phyloP scores from a whole-genome alignment of 768 basidiomycete species.

The Tephrocybe sp. region DNA sequence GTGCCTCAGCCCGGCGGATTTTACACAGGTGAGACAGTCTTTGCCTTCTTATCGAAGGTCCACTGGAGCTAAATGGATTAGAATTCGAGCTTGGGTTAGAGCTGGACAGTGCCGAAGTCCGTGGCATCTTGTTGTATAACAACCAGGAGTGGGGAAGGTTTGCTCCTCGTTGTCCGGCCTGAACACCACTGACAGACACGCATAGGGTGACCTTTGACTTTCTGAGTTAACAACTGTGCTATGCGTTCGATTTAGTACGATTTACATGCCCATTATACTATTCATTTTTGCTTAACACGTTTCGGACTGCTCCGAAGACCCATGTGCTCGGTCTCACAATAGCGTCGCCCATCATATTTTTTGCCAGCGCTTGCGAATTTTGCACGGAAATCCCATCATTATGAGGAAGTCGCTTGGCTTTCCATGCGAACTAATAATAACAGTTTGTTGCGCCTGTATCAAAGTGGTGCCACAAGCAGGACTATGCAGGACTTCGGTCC shows the following conservation, averaged over 20 bases:
- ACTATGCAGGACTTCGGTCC: conserved; percentile 4
- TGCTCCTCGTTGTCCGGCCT: conserved; percentile 28
- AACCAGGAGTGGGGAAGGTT: conserved; percentile 79
- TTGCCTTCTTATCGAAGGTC: neutral
- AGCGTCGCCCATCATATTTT: conserved; percentile 21
- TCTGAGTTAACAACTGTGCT: conserved; percentile 31
- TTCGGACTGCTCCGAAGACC: conserved; percentile 13
- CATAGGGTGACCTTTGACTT: conserved; percentile 51
- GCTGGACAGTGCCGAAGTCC: conserved; percentile 84
- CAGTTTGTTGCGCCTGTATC: neutral
- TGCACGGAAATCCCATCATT: conserved; percentile 5
- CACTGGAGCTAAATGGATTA: conserved; percentile 28
- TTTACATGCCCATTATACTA: conserved; percentile 11
- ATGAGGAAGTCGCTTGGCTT: neutral
- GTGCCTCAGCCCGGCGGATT: conserved; percentile 61
- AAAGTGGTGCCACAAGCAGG: neutral
- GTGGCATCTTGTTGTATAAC: conserved; percentile 74
- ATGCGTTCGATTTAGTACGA: conserved; percentile 8
- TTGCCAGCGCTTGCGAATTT: conserved; percentile 6
- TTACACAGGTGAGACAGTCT: conserved; percentile 62
- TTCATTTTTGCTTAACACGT: conserved; percentile 5
- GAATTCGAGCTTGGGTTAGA: conserved; percentile 86
- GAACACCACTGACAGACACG: conserved; percentile 11
- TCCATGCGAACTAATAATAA: conserved; percentile 1
- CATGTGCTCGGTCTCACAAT: conserved; percentile 17